A percentile compares a stretch with the other conserved stretches of the same genome.
phyloP scores from a whole-genome alignment of 345 rosid genomes.

The Eucalyptus virginea region DNA sequence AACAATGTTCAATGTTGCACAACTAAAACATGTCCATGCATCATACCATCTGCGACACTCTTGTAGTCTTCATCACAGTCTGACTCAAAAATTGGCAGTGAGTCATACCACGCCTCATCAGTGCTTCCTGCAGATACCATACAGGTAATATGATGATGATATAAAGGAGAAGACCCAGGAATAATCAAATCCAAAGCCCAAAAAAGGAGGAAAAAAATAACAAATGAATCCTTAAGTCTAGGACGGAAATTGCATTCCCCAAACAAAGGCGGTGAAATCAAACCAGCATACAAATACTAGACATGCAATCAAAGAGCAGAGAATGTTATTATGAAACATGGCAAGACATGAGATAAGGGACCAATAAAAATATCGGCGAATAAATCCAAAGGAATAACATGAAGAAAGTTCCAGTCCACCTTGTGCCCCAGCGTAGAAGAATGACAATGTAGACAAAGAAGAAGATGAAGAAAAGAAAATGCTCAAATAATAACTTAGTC shows the following conservation, averaged over 20 bases:
- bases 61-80: slow-evolving; percentile 83
- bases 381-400: not conserved
- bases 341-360: not conserved
- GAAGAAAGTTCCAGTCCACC: not conserved
- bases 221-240: not conserved
- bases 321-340: not conserved
- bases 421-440: not conserved
- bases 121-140: slow-evolving; percentile 33
- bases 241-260: not conserved
- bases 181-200: not conserved
- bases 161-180: not conserved
- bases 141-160: not conserved
- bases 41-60: slow-evolving; percentile 77
- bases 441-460: not conserved
- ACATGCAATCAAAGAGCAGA: not conserved
- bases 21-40: not conserved
- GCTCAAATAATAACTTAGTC: not conserved
- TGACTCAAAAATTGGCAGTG: slow-evolving; percentile 55
- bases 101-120: slow-evolving; percentile 72
- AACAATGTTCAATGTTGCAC: not conserved
- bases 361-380: not conserved
- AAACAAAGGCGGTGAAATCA: not conserved
- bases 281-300: not conserved
- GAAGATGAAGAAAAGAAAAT: not conserved
- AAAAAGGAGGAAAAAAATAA: not conserved